phyloP scores from a whole-genome alignment of 208 protist genomes.

The Trypanosoma caninum region DNA sequence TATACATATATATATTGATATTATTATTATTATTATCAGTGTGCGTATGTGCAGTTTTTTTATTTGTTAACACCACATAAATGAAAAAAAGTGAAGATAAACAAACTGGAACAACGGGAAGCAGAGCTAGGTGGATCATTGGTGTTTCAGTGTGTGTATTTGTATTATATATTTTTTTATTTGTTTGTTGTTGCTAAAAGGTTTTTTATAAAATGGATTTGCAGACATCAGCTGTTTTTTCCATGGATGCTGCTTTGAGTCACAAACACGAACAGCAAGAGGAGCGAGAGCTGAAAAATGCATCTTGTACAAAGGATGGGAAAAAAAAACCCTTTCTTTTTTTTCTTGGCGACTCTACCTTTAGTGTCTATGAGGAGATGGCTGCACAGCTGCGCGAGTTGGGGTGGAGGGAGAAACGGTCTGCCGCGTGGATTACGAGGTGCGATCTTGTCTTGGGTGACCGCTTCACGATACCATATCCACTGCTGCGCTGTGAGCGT shows the following conservation, averaged over 20 bases:
- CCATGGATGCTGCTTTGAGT: not conserved
- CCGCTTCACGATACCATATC: conserved; percentile 78
- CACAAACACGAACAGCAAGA: not conserved
- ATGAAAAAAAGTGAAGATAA: too few species aligned
- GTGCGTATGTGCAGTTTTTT: too few species aligned
- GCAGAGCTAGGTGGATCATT: too few species aligned
- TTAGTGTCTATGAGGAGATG: conserved; percentile 88
- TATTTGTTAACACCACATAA: too few species aligned
- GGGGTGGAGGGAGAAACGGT: conserved; percentile 43
- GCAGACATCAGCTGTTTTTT: not conserved
- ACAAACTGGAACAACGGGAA: too few species aligned
- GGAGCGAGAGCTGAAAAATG: not conserved
- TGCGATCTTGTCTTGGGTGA: conserved; percentile 80
- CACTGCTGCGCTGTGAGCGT: conserved; percentile 52
- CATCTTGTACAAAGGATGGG: not conserved
- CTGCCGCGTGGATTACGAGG: conserved; percentile 8
- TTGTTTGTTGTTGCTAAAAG: not conserved
- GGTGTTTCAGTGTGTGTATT: too few species aligned
- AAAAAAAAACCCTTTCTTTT: conserved; percentile 4
- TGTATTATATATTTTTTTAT: not conserved
- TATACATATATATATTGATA: too few species aligned
- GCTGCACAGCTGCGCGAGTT: conserved; percentile 48
- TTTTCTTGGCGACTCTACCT: conserved; percentile 59
- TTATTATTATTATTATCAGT: too few species aligned
- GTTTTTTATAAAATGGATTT: not conserved